Evolutionary conservation across 257 asterid genomes (phyloP).

Genomic region (Osmanthus fragrans): DNA sequence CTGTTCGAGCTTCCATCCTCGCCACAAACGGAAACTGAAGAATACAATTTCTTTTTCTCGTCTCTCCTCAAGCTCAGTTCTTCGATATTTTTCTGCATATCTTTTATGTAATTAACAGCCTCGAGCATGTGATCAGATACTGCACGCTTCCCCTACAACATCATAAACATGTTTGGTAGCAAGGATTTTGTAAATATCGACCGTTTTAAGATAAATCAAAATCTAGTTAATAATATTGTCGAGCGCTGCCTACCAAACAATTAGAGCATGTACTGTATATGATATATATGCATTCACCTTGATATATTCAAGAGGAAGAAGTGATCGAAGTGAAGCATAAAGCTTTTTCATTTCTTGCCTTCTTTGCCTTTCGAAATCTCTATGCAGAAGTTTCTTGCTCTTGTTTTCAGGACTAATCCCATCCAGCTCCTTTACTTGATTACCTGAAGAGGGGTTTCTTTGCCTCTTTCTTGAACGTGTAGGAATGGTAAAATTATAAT

Average conservation of each 20-base stretch:
- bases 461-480: not conserved
- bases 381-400: constrained; percentile 25
- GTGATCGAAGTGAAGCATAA: constrained; percentile 34
- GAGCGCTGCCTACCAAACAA: not conserved
- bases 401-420: not conserved
- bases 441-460: not conserved
- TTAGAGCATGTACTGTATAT: not conserved
- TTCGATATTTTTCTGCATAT: constrained; percentile 24
- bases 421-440: not conserved
- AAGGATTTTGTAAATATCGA: too few relatives aligned
- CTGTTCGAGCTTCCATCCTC: not conserved
- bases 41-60: not conserved
- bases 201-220: too few relatives aligned
- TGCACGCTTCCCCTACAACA: constrained; percentile 32
- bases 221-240: not conserved
- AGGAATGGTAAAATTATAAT: not conserved
- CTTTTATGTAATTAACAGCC: constrained; percentile 34
- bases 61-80: constrained; percentile 25
- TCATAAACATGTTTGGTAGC: not conserved
- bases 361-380: constrained; percentile 43
- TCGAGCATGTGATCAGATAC: constrained; percentile 32
- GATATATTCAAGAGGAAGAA: constrained; percentile 39
- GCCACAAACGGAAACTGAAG: not conserved
- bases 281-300: constrained; percentile 27
- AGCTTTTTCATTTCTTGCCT: constrained; percentile 53